Percentiles rank a stretch among this genome's conserved stretches.
Conservation (phyloP, 2,329 filamentous ascomycete species). For the Bertia moriformis region DNA sequence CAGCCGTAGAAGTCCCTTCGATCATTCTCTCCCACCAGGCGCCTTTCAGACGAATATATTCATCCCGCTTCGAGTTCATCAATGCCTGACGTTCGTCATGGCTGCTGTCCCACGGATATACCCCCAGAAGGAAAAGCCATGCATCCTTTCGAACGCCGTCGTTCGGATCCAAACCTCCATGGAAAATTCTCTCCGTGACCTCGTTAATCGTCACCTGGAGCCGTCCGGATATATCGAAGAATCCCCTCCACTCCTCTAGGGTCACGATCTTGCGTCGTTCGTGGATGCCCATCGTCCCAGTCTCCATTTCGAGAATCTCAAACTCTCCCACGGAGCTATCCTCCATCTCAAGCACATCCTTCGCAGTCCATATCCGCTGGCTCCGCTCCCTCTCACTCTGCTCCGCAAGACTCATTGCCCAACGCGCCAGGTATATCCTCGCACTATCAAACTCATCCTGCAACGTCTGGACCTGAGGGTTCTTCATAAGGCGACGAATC, state of each 20-base stretch:
- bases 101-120: constrained; percentile 87
- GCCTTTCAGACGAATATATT: constrained; percentile 86
- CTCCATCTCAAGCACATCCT: constrained; percentile 83
- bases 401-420: constrained; percentile 98
- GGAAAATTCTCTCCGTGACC: constrained; percentile 93
- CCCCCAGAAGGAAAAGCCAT: constrained; percentile 84
- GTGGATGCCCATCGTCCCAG: constrained; percentile 56
- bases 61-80: constrained; percentile 73
- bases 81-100: constrained; percentile 70
- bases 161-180: constrained; percentile 75
- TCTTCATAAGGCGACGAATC: constrained; percentile 68
- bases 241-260: constrained; percentile 76
- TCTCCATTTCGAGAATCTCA: constrained; percentile 73
- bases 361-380: constrained; percentile 82
- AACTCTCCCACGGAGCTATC: constrained; percentile 92
- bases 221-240: constrained; percentile 69
- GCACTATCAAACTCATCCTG: constrained; percentile 97
- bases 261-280: constrained; percentile 68
- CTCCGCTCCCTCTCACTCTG: constrained; percentile 80
- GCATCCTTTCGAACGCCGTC: constrained; percentile 92
- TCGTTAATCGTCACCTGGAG: constrained; percentile 74
- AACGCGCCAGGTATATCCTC: constrained; percentile 80
- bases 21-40: constrained; percentile 92
- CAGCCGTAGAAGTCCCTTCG: constrained; percentile 63
- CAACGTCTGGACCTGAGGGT: constrained; percentile 84